phyloP scores from a whole-genome alignment of 2,329 filamentous ascomycete genomes.

The Chrysoporthe austroafricana region DNA sequence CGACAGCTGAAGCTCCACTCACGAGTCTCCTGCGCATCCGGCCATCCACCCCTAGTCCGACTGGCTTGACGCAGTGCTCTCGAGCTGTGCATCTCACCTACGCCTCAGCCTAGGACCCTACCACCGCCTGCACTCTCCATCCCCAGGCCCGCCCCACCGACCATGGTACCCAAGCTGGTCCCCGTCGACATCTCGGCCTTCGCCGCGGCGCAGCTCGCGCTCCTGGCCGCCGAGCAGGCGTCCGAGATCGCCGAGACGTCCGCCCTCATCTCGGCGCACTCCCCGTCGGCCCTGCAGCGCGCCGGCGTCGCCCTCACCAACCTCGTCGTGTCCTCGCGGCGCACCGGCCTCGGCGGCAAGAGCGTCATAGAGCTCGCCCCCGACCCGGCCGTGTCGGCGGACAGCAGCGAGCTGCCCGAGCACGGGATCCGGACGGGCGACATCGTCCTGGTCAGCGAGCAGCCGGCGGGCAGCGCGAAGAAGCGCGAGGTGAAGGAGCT shows the following conservation, averaged over 20 bases:
- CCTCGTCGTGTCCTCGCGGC: conserved; percentile 72
- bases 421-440: conserved; percentile 79
- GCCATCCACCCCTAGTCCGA: not conserved
- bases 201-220: conserved; percentile 69
- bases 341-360: conserved; percentile 90
- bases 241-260: conserved; percentile 74
- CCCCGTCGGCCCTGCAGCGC: conserved; percentile 70
- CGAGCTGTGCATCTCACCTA: no score
- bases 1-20: not conserved
- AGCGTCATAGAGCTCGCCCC: conserved; percentile 78
- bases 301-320: conserved; percentile 81
- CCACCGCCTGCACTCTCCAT: no score
- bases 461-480: conserved; percentile 72
- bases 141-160: not conserved
- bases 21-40: no score
- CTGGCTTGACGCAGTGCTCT: not conserved
- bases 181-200: conserved; percentile 67
- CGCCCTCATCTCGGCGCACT: conserved; percentile 67
- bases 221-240: conserved; percentile 72
- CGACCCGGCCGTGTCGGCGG: conserved; percentile 58
- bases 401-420: conserved; percentile 63
- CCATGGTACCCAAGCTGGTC: conserved; percentile 38
- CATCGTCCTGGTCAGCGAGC: conserved; percentile 76
- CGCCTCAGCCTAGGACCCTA: no score
- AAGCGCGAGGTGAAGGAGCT: conserved; percentile 74